Conservation (phyloP, 2,329 filamentous ascomycete species). For the Pseudopyricularia javanii region DNA sequence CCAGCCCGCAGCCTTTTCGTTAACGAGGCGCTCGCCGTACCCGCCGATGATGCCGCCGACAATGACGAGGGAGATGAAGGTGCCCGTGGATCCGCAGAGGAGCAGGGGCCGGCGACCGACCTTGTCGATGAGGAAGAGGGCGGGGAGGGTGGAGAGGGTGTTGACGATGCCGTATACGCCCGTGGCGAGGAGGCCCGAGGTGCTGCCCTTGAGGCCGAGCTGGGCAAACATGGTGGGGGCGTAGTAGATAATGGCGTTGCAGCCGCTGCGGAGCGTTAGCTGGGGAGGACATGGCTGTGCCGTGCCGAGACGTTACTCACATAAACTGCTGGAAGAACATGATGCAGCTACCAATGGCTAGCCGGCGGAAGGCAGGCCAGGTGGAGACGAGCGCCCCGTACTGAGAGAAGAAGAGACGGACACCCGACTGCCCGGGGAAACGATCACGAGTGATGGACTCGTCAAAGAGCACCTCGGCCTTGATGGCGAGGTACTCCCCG, state of each 20-base stretch:
- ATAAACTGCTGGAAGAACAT: slow-evolving; percentile 31
- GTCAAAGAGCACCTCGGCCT: slow-evolving; percentile 30
- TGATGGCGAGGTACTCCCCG: slow-evolving; percentile 32
- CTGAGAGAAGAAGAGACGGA: no score
- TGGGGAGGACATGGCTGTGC: no score
- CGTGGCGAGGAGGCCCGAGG: slow-evolving; percentile 45
- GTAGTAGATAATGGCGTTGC: slow-evolving; percentile 28
- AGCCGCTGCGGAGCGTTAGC: no score
- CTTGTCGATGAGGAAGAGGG: slow-evolving; percentile 5
- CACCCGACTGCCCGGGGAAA: no score
- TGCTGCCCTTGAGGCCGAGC: slow-evolving; percentile 49
- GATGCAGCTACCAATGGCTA: slow-evolving; percentile 16
- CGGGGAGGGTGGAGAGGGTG: slow-evolving; percentile 15
- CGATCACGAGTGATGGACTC: slow-evolving; percentile 25
- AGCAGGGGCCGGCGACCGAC: slow-evolving; percentile 8
- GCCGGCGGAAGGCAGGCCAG: slow-evolving; percentile 35
- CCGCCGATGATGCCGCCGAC: slow-evolving; percentile 25
- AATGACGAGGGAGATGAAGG: not conserved
- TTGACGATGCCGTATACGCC: slow-evolving; percentile 50
- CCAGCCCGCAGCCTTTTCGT: slow-evolving; percentile 54
- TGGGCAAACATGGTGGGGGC: slow-evolving; percentile 46
- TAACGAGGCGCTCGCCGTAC: slow-evolving; percentile 44
- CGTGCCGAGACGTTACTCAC: no score
- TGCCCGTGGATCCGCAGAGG: slow-evolving; percentile 6
- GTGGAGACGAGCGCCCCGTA: slow-evolving; percentile 26